Base-by-base conservation (phyloP, 495 filamentous ascomycete species). In the Lepraria neglecta region DNA sequence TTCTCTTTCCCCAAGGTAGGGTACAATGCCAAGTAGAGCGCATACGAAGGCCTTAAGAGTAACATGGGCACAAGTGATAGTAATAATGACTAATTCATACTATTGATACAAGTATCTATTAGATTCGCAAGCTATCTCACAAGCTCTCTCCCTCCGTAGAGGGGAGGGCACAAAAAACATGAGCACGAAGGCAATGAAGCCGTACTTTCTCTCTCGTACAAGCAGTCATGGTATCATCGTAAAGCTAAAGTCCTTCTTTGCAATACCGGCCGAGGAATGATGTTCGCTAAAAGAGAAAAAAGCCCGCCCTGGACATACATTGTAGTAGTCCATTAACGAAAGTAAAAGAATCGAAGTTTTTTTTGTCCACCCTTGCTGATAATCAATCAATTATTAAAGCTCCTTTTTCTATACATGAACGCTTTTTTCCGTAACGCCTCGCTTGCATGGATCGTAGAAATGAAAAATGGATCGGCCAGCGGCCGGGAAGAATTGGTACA, bases 371-470 rank as follows among this genome's bases (percentile, higher is more conserved):
- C 35, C 35, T 38, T 38, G 35, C 7, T 2, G 3, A 38, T 38
- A 38, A 10, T 12, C 35, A 38, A 38, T 7, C 7, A 38, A 7
- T 27, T 33, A 42, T 56, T 30, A 56, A 9, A 14, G 12, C 7
- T 38, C 21, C 52, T 27, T 56, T 30, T 12, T 15, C 38, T 6
- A 44, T 3, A n/a, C 0, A 7, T 43, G 35, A 38, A 43, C 40
- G 54, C 54, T 56, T 56, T 56, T 56, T 14, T 27, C 35, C 21
- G 3, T 6, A 56, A 56, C 54, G 35, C 54, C 54, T 56, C 54
- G 54, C 54, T 56, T 56, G 54, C 54, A 59, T 59, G 58, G 15
- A 50, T 59, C 27, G 35, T 35, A 51, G 51, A n/a, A 10, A 15
- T 51, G 11, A 11, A n/a, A 31, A n/a, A 31, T 38, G 24, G 12